phyloP scores from a whole-genome alignment of 2,329 filamentous ascomycete species.

The Immersiporthe knoxdaviesiana region DNA sequence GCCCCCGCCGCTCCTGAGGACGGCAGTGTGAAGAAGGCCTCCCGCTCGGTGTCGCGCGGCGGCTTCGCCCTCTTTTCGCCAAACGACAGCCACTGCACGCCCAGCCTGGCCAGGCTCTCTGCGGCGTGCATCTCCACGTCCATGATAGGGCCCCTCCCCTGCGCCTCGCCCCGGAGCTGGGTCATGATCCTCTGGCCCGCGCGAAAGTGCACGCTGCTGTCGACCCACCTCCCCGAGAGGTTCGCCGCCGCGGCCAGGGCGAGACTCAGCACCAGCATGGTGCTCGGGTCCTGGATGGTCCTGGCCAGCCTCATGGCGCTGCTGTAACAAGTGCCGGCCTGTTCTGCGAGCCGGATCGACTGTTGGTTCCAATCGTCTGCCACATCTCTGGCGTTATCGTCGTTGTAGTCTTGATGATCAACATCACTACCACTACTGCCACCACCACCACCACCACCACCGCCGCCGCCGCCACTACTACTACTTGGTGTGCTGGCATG shows the following conservation, averaged over 20 bases:
- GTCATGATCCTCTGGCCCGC: conserved; percentile 37
- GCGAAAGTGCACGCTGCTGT: conserved; percentile 39
- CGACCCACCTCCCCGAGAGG: conserved; percentile 38
- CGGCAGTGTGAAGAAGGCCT: neutral
- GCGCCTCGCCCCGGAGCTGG: conserved; percentile 16
- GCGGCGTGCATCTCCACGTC: conserved; percentile 29
- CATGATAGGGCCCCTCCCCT: conserved; percentile 14
- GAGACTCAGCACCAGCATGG: conserved; percentile 39
- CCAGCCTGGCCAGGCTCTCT: conserved; percentile 37
- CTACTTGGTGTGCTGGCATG: neutral
- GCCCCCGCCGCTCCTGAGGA: neutral
- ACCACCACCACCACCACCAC: too few species aligned
- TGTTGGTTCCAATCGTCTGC: neutral
- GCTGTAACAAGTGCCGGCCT: conserved; percentile 37
- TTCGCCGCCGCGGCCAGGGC: conserved; percentile 40
- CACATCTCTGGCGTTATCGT: neutral
- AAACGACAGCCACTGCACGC: conserved; percentile 42
- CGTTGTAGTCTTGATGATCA: neutral
- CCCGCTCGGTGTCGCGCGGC: conserved; percentile 24
- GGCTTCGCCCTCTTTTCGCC: conserved; percentile 39
- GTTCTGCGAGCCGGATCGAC: conserved; percentile 31
- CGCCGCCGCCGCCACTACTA: neutral
- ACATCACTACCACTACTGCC: neutral
- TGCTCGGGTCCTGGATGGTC: conserved; percentile 35
- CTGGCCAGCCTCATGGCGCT: conserved; percentile 36